Evolutionary conservation across 2,329 filamentous ascomycete genomes (phyloP).

Genomic region (Ceratocystis albifundus): DNA sequence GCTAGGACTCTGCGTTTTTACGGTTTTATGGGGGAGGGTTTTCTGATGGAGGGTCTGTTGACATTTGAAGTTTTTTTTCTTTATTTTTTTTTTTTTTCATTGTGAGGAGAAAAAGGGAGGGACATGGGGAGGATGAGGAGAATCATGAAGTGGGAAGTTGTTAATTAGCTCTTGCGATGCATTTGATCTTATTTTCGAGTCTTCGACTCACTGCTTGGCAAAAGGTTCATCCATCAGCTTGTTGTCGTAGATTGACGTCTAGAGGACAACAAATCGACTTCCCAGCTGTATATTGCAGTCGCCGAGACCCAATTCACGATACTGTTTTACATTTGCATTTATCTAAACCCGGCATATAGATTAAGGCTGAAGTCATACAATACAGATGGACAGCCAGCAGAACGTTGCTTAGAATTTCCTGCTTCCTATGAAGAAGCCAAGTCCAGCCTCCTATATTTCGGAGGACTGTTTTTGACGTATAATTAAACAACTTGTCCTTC

Average conservation of each 20-base stretch:
- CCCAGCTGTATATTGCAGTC: too few relatives aligned
- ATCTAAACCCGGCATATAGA: too few relatives aligned
- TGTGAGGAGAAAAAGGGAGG: not conserved
- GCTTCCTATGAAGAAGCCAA: too few relatives aligned
- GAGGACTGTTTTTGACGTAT: too few relatives aligned
- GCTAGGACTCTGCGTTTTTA: conserved; percentile 9
- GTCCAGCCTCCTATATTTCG: too few relatives aligned
- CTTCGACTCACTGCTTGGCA: not conserved
- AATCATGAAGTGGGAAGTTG: not conserved
- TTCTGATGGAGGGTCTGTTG: conserved; percentile 2
- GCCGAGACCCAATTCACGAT: too few relatives aligned
- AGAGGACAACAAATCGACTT: too few relatives aligned
- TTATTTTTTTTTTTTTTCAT: conserved; percentile 8
- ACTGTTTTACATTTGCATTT: too few relatives aligned
- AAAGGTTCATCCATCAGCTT: not conserved
- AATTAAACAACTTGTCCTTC: too few relatives aligned
- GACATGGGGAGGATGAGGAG: not conserved
- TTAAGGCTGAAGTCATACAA: too few relatives aligned
- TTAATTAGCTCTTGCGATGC: not conserved
- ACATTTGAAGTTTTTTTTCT: not conserved
- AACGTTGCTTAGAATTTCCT: too few relatives aligned
- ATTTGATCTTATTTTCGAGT: not conserved
- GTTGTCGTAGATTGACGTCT: not conserved
- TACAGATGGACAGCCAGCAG: too few relatives aligned
- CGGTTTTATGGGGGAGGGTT: conserved; percentile 9